Conservation (phyloP, 73 alveolate species). For the Tetrahymena thermophila region DNA sequence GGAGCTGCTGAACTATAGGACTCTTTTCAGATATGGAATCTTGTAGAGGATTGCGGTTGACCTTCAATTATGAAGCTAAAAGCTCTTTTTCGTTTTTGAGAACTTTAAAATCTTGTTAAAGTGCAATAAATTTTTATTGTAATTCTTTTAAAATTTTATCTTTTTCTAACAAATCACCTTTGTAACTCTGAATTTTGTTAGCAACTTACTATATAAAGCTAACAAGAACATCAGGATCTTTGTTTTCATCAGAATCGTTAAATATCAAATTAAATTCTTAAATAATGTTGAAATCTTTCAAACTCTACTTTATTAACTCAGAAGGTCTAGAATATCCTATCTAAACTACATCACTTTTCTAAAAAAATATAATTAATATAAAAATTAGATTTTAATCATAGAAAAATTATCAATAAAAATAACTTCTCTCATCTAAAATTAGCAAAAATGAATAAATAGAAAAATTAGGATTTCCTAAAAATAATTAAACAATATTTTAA, state of each 20-base stretch:
- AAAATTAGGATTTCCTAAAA: too few relatives aligned
- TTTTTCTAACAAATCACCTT: background rate
- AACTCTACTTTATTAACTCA: background rate
- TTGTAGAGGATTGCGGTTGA: background rate
- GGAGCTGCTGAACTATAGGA: background rate
- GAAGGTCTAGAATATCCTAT: background rate
- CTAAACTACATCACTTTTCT: background rate
- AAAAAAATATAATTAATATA: too few relatives aligned
- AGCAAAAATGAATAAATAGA: too few relatives aligned
- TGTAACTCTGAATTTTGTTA: background rate
- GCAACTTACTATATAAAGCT: background rate
- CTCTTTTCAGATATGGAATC: background rate
- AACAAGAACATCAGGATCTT: background rate
- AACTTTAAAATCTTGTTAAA: background rate
- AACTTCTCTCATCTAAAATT: too few relatives aligned
- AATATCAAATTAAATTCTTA: background rate
- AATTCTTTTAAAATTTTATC: background rate
- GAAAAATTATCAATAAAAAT: too few relatives aligned
- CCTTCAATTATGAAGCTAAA: background rate
- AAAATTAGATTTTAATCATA: too few relatives aligned
- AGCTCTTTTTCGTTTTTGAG: background rate
- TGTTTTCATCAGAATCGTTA: background rate
- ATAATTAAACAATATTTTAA: too few relatives aligned
- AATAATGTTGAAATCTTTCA: background rate
- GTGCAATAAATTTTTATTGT: background rate